Evolutionary conservation across 2,329 filamentous ascomycete species (phyloP).

Genomic region (Colletotrichum sp.): DNA sequence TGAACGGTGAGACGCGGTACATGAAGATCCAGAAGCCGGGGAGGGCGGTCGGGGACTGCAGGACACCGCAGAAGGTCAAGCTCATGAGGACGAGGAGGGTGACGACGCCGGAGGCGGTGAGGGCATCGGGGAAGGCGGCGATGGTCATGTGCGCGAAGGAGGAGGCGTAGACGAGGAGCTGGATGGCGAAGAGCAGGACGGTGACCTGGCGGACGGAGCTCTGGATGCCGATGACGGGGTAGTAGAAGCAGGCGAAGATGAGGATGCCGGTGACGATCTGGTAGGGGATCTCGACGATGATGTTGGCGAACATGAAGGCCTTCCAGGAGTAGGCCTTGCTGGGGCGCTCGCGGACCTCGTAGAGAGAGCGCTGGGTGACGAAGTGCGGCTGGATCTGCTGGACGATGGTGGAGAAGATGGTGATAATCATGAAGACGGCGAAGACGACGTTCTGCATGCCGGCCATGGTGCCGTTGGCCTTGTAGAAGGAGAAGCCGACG

Average conservation of each 20-base stretch:
- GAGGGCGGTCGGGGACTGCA: constrained; percentile 62
- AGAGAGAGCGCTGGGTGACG: constrained; percentile 73
- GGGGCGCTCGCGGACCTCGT: constrained; percentile 79
- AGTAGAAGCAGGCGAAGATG: constrained; percentile 72
- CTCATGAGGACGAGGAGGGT: constrained; percentile 64
- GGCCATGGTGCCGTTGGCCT: constrained; percentile 58
- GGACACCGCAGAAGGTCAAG: constrained; percentile 68
- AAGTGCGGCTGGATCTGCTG: constrained; percentile 81
- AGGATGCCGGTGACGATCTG: constrained; percentile 69
- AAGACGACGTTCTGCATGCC: constrained; percentile 81
- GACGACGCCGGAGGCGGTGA: constrained; percentile 69
- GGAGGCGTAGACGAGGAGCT: constrained; percentile 74
- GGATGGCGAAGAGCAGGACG: constrained; percentile 67
- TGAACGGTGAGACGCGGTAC: constrained; percentile 72
- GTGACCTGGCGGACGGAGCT: constrained; percentile 63
- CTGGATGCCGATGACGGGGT: constrained; percentile 59
- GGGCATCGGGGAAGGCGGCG: constrained; percentile 70
- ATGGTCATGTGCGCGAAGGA: constrained; percentile 79
- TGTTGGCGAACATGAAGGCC: constrained; percentile 74
- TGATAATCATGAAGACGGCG: constrained; percentile 76
- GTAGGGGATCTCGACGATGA: constrained; percentile 76
- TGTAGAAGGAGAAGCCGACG: constrained; percentile 76
- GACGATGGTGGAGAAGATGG: constrained; percentile 73
- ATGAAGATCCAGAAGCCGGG: constrained; percentile 82
- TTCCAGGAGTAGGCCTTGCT: constrained; percentile 79